Percentiles rank a stretch among this genome's conserved stretches.
phyloP scores from a whole-genome alignment of 257 asterid species.

The Mitragyna speciosa region DNA sequence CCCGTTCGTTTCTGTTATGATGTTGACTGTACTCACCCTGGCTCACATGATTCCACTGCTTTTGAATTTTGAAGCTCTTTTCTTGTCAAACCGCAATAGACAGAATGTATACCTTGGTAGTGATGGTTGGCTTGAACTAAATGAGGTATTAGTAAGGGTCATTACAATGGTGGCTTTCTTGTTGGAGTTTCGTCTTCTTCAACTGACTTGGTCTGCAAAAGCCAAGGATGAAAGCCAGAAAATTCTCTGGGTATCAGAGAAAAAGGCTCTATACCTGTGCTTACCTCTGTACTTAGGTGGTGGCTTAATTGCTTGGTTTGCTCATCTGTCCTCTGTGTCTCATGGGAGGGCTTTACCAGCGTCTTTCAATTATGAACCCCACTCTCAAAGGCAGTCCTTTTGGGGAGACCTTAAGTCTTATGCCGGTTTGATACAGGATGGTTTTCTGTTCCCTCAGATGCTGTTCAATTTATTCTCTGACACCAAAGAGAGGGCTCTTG shows the following conservation, averaged over 20 bases:
- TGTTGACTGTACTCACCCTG: conserved; percentile 67
- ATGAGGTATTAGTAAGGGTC: conserved; percentile 80
- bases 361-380: conserved; percentile 13
- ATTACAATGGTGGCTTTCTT: conserved; percentile 90
- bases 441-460: conserved; percentile 81
- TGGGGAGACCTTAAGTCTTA: conserved; percentile 77
- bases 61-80: conserved; percentile 82
- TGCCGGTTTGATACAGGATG: conserved; percentile 68
- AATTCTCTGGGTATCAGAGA: conserved; percentile 58
- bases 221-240: conserved; percentile 41
- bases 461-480: conserved; percentile 59
- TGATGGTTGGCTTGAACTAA: conserved; percentile 82
- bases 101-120: conserved; percentile 56
- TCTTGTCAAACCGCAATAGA: conserved; percentile 43
- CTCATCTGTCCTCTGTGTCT: conserved; percentile 46
- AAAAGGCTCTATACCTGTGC: conserved; percentile 63
- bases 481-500: conserved; percentile 57
- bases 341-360: conserved; percentile 26
- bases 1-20: conserved; percentile 59
- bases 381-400: conserved; percentile 24
- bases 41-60: conserved; percentile 77
- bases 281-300: conserved; percentile 69
- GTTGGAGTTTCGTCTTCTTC: conserved; percentile 77
- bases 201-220: conserved; percentile 75
- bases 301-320: conserved; percentile 66